Base-by-base conservation (phyloP, 306 rosid species). In the Quercus wislizeni region DNA sequence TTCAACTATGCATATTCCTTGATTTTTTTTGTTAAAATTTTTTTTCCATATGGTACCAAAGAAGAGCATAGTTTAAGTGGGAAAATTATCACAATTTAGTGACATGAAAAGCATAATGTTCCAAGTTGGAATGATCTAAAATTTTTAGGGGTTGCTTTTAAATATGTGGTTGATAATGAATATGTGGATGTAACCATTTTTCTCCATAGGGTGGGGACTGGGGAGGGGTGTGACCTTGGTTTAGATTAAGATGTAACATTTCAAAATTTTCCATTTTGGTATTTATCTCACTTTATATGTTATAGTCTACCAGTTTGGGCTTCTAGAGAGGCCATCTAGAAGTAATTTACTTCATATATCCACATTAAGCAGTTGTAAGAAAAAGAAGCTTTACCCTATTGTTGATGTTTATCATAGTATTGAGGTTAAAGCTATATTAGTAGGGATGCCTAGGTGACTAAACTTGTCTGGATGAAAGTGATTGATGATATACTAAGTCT, bases 61-160 rank as follows among this genome's bases (percentile, higher is more conserved):
- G 67, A 61, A 25, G 5, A 14, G 35, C 15, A 4, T 25, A 12
- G 31, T 4, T 23, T 61, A 11, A 61, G 25, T 23, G 7, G 67
- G 17, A 49, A 25, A 61, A 61, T 61, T 61, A 25, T 61, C 67
- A 25, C 18, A 23, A 21, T 59, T n/a, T 58, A 71, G 38, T 30
- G 76, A 46, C 71, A 64, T 18, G 20, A 74, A 2, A 69, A 8
- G 7, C 20, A 69, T 28, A 41, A 2, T 35, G 27, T 35, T 59
- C 30, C 28, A 49, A 56, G 74, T 62, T 59, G 74, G 65, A 67
- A 19, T 62, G 59, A 64, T 65, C 74, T n/a, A 64, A 64, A 20
- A 65, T 5, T 25, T 18, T 4, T 67, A 5, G 74, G 55, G 55
- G 61, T 28, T 13, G 19, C 21, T 9, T n/a, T 76, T 9, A 25